Conservation (phyloP, 306 rosid species). For the Ormosia semicastrata region DNA sequence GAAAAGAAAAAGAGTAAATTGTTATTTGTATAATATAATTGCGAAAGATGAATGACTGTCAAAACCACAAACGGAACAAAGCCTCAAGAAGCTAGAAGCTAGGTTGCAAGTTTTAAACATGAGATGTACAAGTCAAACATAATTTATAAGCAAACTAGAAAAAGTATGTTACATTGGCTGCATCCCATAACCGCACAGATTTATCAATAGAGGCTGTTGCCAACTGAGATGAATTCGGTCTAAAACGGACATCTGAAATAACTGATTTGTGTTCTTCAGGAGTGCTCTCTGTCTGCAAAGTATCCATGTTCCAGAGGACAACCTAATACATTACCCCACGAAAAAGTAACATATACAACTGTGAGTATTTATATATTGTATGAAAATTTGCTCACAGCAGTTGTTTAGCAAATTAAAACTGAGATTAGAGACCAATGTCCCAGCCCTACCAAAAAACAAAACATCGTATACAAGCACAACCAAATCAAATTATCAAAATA, state of each 20-base stretch:
- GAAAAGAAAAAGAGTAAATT: not conserved
- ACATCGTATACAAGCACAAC: not conserved
- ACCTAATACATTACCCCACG: constrained; percentile 33
- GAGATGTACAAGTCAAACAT: not conserved
- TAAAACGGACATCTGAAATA: constrained; percentile 55
- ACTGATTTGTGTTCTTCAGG: constrained; percentile 47
- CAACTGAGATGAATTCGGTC: constrained; percentile 59
- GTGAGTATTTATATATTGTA: constrained; percentile 12
- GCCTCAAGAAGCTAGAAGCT: not conserved
- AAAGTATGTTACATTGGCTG: constrained; percentile 39
- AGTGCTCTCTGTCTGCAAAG: constrained; percentile 38
- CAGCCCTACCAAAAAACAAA: not conserved
- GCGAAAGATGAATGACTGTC: not conserved
- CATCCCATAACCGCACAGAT: constrained; percentile 62
- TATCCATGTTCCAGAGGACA: constrained; percentile 55
- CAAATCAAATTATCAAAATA: constrained; percentile 1
- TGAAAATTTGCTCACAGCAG: not conserved
- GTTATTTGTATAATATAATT: not conserved
- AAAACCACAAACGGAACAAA: not conserved
- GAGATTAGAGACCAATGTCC: not conserved
- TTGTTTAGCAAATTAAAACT: constrained; percentile 7
- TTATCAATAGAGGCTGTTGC: constrained; percentile 51
- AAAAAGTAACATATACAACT: constrained; percentile 11
- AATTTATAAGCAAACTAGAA: constrained; percentile 16
- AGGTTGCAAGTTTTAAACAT: constrained; percentile 10